Evolutionary conservation across 495 filamentous ascomycete species (phyloP).

Genomic region (Rhypophila decipiens): DNA sequence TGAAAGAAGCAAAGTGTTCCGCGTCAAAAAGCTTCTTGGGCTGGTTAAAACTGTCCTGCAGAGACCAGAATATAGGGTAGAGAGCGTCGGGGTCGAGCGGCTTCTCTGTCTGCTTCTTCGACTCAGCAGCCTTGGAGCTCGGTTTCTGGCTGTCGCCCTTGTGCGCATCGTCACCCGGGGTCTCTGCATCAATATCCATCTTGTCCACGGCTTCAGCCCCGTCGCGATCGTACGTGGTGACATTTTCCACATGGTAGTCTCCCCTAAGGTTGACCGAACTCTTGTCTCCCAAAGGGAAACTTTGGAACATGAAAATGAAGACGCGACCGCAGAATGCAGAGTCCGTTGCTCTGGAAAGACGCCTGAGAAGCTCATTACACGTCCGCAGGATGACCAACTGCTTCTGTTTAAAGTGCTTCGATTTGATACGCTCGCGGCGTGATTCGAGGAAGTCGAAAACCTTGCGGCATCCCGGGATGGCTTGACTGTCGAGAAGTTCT

Average conservation of each 20-base stretch:
- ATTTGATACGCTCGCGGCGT: slow-evolving; percentile 75
- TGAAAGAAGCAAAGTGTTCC: slow-evolving; percentile 68
- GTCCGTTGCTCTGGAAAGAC: slow-evolving; percentile 89
- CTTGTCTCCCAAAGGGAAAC: slow-evolving; percentile 89
- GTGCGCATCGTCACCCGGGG: slow-evolving; percentile 14
- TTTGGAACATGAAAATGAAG: slow-evolving; percentile 96
- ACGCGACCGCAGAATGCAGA: slow-evolving; percentile 95
- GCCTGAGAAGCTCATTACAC: slow-evolving; percentile 89
- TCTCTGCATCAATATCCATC: slow-evolving; percentile 49
- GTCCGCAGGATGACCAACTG: slow-evolving; percentile 79
- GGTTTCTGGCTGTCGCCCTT: slow-evolving; percentile 32
- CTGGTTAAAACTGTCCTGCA: slow-evolving; percentile 88
- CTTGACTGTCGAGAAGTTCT: slow-evolving; percentile 92
- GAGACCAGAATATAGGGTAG: slow-evolving; percentile 90
- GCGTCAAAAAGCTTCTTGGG: slow-evolving; percentile 72
- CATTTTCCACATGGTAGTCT: slow-evolving; percentile 93
- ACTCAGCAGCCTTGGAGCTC: slow-evolving; percentile 45
- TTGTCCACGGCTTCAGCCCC: slow-evolving; percentile 47
- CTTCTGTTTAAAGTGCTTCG: slow-evolving; percentile 80
- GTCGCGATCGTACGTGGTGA: slow-evolving; percentile 73
- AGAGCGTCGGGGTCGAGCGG: slow-evolving; percentile 61
- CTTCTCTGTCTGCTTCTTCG: slow-evolving; percentile 27
- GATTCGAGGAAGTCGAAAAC: slow-evolving; percentile 95
- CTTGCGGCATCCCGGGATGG: slow-evolving; percentile 78
- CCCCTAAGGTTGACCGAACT: slow-evolving; percentile 95